Conservation (phyloP, 306 rosid species). For the Malus sieversii region DNA sequence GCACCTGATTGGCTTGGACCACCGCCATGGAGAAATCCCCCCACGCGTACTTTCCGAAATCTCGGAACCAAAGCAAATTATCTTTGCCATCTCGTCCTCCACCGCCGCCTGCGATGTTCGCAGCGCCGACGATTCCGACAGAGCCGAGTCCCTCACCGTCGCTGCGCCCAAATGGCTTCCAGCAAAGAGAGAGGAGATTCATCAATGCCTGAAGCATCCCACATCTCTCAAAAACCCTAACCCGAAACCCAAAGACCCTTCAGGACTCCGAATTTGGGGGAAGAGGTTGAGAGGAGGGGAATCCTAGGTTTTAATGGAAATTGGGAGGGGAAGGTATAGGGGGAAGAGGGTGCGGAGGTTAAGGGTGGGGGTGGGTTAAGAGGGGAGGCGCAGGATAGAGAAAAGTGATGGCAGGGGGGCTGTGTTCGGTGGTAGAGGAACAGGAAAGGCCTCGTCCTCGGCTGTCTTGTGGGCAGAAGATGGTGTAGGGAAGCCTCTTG, state of each 20-base stretch:
- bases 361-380: slow-evolving; percentile 5
- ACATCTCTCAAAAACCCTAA: slow-evolving; percentile 80
- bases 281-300: not conserved
- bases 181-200: slow-evolving; percentile 79
- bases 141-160: slow-evolving; percentile 29
- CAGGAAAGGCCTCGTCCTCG: slow-evolving; percentile 42
- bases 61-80: slow-evolving; percentile 67
- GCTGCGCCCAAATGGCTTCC: slow-evolving; percentile 63
- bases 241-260: slow-evolving; percentile 35
- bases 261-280: slow-evolving; percentile 16
- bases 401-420: slow-evolving; percentile 10
- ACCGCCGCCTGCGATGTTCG: slow-evolving; percentile 21
- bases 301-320: slow-evolving; percentile 14
- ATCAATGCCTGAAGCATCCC: slow-evolving; percentile 84
- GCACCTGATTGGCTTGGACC: slow-evolving; percentile 81
- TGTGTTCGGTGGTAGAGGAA: slow-evolving; percentile 76
- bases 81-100: slow-evolving; percentile 48
- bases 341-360: slow-evolving; percentile 24
- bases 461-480: slow-evolving; percentile 37
- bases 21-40: slow-evolving; percentile 89
- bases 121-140: slow-evolving; percentile 33
- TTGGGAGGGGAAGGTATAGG: slow-evolving; percentile 1
- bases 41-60: slow-evolving; percentile 50
- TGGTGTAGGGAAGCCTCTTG: slow-evolving; percentile 3
- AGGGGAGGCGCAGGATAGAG: slow-evolving; percentile 7